phyloP scores from a whole-genome alignment of 805 yeast genomes.

The Wickerhamomyces canadensis region DNA sequence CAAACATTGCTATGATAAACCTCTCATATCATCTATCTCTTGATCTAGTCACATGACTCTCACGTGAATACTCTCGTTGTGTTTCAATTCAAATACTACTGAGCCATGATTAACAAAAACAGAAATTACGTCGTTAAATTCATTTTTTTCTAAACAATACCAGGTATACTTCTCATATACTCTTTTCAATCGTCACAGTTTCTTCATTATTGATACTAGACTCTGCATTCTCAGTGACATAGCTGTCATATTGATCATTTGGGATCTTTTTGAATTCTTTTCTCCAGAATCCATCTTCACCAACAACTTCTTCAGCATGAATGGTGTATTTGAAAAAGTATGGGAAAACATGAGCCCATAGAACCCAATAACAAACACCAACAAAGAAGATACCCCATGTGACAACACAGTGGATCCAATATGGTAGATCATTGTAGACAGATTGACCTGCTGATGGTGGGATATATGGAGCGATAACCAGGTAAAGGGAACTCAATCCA shows the following conservation, averaged over 20 bases:
- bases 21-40: too few relatives aligned
- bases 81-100: too few relatives aligned
- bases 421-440: slow-evolving; percentile 67
- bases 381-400: slow-evolving; percentile 69
- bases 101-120: too few relatives aligned
- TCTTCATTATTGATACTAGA: background rate
- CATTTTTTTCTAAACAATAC: too few relatives aligned
- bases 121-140: too few relatives aligned
- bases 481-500: slow-evolving; percentile 56
- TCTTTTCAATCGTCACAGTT: background rate
- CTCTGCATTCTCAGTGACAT: slow-evolving; percentile 10
- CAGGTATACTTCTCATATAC: too few relatives aligned
- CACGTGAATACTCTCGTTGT: too few relatives aligned
- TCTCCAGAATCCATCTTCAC: slow-evolving; percentile 71
- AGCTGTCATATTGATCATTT: slow-evolving; percentile 18
- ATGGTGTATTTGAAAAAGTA: slow-evolving; percentile 45
- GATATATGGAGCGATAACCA: slow-evolving; percentile 72
- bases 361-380: slow-evolving; percentile 61
- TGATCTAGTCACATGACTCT: too few relatives aligned
- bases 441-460: slow-evolving; percentile 65
- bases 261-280: slow-evolving; percentile 43
- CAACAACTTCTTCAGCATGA: slow-evolving; percentile 47
- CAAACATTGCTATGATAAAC: too few relatives aligned
- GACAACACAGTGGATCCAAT: slow-evolving; percentile 77
- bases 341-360: slow-evolving; percentile 60